These are phyloP conservation scores for Xylaria palmicola DNA, from an alignment of 495 filamentous ascomycete genomes.

Conservation along the genomic window DNA sequence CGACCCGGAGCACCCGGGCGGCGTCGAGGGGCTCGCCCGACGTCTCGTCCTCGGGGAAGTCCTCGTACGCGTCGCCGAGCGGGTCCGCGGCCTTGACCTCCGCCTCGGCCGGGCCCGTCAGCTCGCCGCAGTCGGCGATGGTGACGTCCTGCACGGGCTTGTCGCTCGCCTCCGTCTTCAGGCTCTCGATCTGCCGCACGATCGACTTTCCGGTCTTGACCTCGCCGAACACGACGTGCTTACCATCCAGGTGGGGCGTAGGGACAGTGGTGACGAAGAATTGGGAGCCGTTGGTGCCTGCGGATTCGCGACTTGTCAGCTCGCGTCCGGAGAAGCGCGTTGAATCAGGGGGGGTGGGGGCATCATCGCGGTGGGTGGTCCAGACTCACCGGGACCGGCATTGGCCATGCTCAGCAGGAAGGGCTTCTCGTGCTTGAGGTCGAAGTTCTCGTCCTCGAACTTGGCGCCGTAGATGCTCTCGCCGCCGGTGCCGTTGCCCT, in stretches of 20 bases:
- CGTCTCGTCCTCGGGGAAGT: slow-evolving; percentile 82
- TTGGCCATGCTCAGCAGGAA: slow-evolving; percentile 98
- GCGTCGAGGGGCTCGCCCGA: slow-evolving; percentile 58
- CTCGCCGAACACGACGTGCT: slow-evolving; percentile 98
- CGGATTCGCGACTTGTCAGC: slow-evolving; percentile 17
- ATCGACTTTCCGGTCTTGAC: slow-evolving; percentile 90
- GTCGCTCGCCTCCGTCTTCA: slow-evolving; percentile 71
- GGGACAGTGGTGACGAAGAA: slow-evolving; percentile 97
- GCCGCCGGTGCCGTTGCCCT: slow-evolving; percentile 89
- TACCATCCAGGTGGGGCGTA: slow-evolving; percentile 91
- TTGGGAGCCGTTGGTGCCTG: slow-evolving; percentile 88
- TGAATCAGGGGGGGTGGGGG: no score
- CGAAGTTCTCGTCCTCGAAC: slow-evolving; percentile 97
- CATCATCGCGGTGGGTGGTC: not conserved
- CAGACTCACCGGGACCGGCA: slow-evolving; percentile 77
- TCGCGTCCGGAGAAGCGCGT: not conserved
- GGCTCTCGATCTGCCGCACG: slow-evolving; percentile 85
- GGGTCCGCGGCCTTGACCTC: slow-evolving; percentile 65
- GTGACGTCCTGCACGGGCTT: slow-evolving; percentile 72
- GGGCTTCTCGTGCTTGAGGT: slow-evolving; percentile 87
- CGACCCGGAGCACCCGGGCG: slow-evolving; percentile 70
- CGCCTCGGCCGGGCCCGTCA: slow-evolving; percentile 66
- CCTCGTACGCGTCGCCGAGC: slow-evolving; percentile 91
- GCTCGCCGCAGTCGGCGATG: slow-evolving; percentile 84
- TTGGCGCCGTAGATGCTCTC: slow-evolving; percentile 98